These are phyloP conservation scores for Lactarius trivialis DNA, from an alignment of 768 basidiomycete genomes.

Conservation along the genomic window DNA sequence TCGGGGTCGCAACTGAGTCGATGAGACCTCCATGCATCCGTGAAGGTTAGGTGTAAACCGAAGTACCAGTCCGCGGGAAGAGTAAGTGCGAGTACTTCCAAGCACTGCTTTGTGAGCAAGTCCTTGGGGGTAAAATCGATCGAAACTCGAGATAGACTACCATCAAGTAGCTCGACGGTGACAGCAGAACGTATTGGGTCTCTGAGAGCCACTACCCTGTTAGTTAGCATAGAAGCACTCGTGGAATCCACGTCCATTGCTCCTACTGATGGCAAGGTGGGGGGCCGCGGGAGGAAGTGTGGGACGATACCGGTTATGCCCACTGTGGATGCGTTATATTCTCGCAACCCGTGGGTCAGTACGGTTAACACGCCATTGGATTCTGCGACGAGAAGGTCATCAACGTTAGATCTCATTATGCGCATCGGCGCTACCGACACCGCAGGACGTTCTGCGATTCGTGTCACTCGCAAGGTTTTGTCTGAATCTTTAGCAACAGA, in stretches of 20 bases:
- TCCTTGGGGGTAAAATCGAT: conserved; percentile 54
- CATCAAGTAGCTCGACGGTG: conserved; percentile 49
- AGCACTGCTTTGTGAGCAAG: conserved; percentile 47
- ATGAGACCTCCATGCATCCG: conserved; percentile 48
- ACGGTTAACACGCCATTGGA: conserved; percentile 48
- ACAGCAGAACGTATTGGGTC: conserved; percentile 47
- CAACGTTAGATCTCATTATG: conserved; percentile 54
- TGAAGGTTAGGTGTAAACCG: conserved; percentile 47
- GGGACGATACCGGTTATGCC: conserved; percentile 1
- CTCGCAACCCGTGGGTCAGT: conserved; percentile 54
- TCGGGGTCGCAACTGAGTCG: conserved; percentile 39
- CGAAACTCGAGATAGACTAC: conserved; percentile 38
- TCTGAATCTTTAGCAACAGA: conserved; percentile 40
- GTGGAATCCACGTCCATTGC: conserved; percentile 18
- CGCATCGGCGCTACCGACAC: conserved; percentile 51
- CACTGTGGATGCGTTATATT: conserved; percentile 27
- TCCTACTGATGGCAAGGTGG: neutral
- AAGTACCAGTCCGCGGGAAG: conserved; percentile 54
- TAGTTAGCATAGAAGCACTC: conserved; percentile 3
- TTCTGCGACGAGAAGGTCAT: conserved; percentile 64
- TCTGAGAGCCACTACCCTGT: conserved; percentile 39
- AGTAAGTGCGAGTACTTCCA: conserved; percentile 57
- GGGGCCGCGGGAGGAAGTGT: neutral
- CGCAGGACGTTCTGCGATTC: conserved; percentile 38
- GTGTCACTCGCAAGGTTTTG: conserved; percentile 36